These are phyloP conservation scores for Exophiala oligosperma DNA, from an alignment of 2,329 filamentous ascomycete species.

Conservation along the genomic window DNA sequence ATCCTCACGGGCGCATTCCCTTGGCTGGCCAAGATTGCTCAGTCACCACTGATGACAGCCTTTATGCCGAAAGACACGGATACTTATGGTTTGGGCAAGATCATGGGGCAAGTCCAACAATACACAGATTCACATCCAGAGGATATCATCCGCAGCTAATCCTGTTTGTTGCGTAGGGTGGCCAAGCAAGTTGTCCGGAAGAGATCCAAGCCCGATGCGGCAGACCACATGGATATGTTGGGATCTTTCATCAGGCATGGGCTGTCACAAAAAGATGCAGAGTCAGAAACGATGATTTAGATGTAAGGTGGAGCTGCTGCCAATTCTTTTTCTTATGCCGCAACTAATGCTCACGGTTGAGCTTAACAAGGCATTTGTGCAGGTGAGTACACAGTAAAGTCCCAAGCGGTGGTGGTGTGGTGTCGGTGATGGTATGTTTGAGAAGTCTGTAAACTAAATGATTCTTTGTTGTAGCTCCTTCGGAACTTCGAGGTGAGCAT, in stretches of 20 bases:
- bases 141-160: conserved; percentile 8
- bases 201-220: conserved; percentile 19
- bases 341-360: conserved; percentile 47
- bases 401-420: too few species aligned
- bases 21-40: conserved; percentile 18
- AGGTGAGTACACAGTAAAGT: conserved; percentile 37
- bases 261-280: conserved; percentile 15
- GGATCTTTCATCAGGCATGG: conserved; percentile 34
- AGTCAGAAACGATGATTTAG: conserved; percentile 21
- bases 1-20: conserved; percentile 23
- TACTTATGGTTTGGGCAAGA: conserved; percentile 20
- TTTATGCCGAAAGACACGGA: conserved; percentile 20
- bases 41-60: conserved; percentile 13
- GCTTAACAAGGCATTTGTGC: conserved; percentile 50
- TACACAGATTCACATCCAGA: conserved; percentile 18
- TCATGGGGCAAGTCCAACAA: conserved; percentile 18
- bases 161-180: conserved; percentile 23
- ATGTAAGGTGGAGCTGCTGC: conserved; percentile 5
- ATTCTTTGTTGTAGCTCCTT: conserved; percentile 14
- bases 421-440: too few species aligned
- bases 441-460: too few species aligned
- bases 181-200: conserved; percentile 26
- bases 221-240: conserved; percentile 32
- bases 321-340: neutral
- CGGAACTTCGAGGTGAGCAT: conserved; percentile 25